Percentiles rank a stretch among this genome's conserved stretches.
Conservation (phyloP, 352 stramenopile genomes). For the Phytophthora sp. region DNA sequence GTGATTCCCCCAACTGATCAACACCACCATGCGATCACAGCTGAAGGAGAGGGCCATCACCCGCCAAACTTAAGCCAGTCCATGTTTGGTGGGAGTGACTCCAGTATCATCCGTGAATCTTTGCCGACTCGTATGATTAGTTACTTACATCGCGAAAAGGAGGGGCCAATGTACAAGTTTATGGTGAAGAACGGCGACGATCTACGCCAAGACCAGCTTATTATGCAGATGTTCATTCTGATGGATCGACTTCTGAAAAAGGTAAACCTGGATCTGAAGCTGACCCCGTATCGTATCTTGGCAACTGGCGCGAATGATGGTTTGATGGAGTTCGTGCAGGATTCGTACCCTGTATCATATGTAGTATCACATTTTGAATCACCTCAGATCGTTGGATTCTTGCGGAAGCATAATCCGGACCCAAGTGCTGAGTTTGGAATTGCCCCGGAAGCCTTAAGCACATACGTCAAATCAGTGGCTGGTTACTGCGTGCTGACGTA, state of each 20-base stretch:
- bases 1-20: constrained; percentile 60
- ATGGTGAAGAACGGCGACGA: constrained; percentile 99
- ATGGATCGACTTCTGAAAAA: constrained; percentile 99
- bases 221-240: constrained; percentile 99
- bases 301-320: constrained; percentile 91
- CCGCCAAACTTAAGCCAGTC: constrained; percentile 44
- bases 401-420: constrained; percentile 88
- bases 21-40: constrained; percentile 25
- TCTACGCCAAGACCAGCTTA: constrained; percentile 99
- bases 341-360: constrained; percentile 96
- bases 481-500: constrained; percentile 99
- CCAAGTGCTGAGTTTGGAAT: constrained; percentile 88
- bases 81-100: constrained; percentile 62
- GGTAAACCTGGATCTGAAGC: constrained; percentile 97
- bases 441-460: constrained; percentile 92
- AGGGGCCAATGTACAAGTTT: constrained; percentile 94
- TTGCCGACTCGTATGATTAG: constrained; percentile 78
- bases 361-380: constrained; percentile 95
- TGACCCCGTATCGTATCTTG: constrained; percentile 96
- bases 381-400: constrained; percentile 91
- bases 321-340: constrained; percentile 97
- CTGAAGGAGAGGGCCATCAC: constrained; percentile 21
- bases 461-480: constrained; percentile 97
- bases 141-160: constrained; percentile 79
- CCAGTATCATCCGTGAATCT: constrained; percentile 67